Percentiles rank a stretch among this genome's conserved stretches.
phyloP scores from a whole-genome alignment of 345 rosid genomes.

The Punica granatum region DNA sequence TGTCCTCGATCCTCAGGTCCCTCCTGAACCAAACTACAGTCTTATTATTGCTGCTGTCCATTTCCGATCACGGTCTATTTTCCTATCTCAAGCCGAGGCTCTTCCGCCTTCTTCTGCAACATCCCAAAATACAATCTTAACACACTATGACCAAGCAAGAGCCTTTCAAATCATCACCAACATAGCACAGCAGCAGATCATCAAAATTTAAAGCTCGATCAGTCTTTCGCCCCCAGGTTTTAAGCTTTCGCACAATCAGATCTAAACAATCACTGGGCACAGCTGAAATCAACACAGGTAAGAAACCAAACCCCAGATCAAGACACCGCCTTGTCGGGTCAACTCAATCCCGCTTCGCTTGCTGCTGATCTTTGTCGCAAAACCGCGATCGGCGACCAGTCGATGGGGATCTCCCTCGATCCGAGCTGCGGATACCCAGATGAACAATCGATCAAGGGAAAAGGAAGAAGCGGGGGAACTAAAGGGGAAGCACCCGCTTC shows the following conservation, averaged over 20 bases:
- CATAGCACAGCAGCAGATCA: too few species aligned
- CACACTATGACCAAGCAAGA: too few species aligned
- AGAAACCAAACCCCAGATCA: slow-evolving; percentile 1
- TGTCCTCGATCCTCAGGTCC: slow-evolving; percentile 91
- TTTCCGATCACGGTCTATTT: neutral
- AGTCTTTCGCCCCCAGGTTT: neutral
- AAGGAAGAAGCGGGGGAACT: neutral
- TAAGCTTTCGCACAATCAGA: neutral
- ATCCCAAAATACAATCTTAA: too few species aligned
- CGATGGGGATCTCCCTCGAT: neutral
- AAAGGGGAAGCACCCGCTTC: neutral
- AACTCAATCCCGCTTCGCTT: neutral
- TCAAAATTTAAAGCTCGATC: neutral
- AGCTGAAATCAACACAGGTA: neutral
- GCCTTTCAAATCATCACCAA: neutral
- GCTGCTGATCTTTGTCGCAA: neutral
- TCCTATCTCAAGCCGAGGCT: neutral
- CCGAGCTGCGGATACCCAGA: neutral
- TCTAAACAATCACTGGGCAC: neutral
- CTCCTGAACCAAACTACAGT: slow-evolving; percentile 95
- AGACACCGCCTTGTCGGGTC: neutral
- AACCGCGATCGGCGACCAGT: neutral
- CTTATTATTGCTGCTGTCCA: slow-evolving; percentile 33
- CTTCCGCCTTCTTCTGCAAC: neutral
- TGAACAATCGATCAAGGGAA: neutral